Percentiles rank a stretch among this genome's conserved stretches.
Evolutionary conservation across 2,329 filamentous ascomycete genomes (phyloP).

Genomic region (Sporothrix globosa): DNA sequence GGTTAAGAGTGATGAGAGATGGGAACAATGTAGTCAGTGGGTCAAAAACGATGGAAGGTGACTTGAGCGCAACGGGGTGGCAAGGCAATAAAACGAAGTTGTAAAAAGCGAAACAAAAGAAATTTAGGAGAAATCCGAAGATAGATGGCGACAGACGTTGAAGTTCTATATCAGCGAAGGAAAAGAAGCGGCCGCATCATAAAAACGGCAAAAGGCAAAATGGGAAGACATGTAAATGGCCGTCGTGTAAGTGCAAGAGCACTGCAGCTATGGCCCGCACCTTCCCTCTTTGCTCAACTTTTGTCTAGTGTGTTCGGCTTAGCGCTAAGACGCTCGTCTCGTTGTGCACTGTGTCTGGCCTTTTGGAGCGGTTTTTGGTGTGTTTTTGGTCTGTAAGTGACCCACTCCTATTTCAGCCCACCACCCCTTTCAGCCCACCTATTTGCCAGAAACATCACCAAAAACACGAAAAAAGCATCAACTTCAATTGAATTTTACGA

Average conservation of each 20-base stretch:
- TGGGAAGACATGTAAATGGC: background rate
- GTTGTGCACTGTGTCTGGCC: too few relatives aligned
- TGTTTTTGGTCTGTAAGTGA: too few relatives aligned
- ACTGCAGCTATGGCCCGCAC: background rate
- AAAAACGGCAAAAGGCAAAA: background rate
- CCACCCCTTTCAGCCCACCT: too few relatives aligned
- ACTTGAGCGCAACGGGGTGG: background rate
- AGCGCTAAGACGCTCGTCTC: too few relatives aligned
- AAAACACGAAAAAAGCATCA: too few relatives aligned
- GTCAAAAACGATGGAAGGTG: background rate
- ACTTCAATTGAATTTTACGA: too few relatives aligned
- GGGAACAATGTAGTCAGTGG: background rate
- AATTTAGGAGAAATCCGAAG: background rate
- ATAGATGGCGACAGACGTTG: slow-evolving; percentile 3
- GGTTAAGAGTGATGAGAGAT: background rate
- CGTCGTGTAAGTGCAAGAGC: slow-evolving; percentile 29
- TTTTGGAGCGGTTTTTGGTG: background rate
- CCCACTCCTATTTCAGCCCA: too few relatives aligned
- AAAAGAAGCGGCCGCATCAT: background rate
- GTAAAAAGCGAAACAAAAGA: background rate
- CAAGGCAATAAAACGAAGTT: background rate
- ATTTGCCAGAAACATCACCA: too few relatives aligned
- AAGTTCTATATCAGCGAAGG: slow-evolving; percentile 12
- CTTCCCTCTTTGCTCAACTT: slow-evolving; percentile 11
- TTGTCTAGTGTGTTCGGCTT: background rate